These are phyloP conservation scores for Candida boidinii DNA, from an alignment of 805 yeast species.

Conservation along the genomic window DNA sequence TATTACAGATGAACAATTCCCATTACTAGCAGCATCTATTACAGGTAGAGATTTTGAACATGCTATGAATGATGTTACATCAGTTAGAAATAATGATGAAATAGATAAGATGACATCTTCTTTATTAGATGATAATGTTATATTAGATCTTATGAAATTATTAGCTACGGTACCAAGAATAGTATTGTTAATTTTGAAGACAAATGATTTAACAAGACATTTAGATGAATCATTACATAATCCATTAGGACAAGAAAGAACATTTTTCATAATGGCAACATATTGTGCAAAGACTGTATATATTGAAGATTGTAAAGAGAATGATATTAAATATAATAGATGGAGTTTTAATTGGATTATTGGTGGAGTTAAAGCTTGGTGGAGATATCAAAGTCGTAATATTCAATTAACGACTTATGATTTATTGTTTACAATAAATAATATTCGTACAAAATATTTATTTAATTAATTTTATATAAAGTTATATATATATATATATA, in stretches of 20 bases:
- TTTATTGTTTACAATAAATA: conserved; percentile 15
- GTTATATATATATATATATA: too few relatives aligned
- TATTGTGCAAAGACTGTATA: conserved; percentile 82
- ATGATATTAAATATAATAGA: conserved; percentile 5
- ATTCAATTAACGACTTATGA: conserved; percentile 27
- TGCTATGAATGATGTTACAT: conserved; percentile 54
- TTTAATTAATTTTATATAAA: too few relatives aligned
- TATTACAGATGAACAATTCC: conserved; percentile 68
- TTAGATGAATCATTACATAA: conserved; percentile 76
- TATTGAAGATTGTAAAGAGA: conserved; percentile 40
- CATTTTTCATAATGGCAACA: conserved; percentile 80
- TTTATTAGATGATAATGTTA: conserved; percentile 50
- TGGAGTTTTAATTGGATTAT: conserved; percentile 16
- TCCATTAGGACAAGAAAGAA: conserved; percentile 81
- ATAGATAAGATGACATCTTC: conserved; percentile 57
- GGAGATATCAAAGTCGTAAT: conserved; percentile 22
- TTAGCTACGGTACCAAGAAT: conserved; percentile 76
- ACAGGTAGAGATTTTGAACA: conserved; percentile 87
- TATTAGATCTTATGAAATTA: conserved; percentile 72
- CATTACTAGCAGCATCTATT: conserved; percentile 83
- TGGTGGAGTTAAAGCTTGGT: conserved; percentile 23
- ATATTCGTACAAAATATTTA: too few relatives aligned
- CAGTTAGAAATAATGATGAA: conserved; percentile 52
- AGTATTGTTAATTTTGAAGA: conserved; percentile 79
- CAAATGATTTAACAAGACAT: conserved; percentile 87